A percentile compares a stretch with the other conserved stretches of the same genome.
These are phyloP conservation scores for Boletus sp. DNA, from an alignment of 1,284 basidiomycete genomes.

Conservation along the genomic window DNA sequence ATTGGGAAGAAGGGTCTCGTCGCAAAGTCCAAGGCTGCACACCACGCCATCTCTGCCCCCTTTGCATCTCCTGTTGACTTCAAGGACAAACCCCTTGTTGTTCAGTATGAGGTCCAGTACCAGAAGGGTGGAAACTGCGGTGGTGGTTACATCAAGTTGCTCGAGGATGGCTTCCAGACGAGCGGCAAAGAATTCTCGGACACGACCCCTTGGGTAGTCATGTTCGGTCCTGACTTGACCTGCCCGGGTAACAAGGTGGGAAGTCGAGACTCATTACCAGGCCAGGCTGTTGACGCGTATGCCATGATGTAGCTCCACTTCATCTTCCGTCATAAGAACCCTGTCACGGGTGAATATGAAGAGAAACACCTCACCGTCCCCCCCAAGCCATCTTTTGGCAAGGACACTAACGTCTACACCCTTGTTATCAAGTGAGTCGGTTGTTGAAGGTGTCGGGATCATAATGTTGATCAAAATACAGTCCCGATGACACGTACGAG, in stretches of 20 bases:
- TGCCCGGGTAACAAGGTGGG: conserved; percentile 81
- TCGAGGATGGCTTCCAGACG: conserved; percentile 89
- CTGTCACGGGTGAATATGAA: conserved; percentile 85
- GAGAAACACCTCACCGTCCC: conserved; percentile 92
- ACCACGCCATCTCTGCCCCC: conserved; percentile 96
- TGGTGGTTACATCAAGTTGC: conserved; percentile 97
- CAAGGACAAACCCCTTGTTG: conserved; percentile 84
- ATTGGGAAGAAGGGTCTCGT: conserved; percentile 87
- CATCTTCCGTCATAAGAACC: conserved; percentile 96
- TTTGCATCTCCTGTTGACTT: conserved; percentile 81
- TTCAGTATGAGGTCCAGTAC: conserved; percentile 99
- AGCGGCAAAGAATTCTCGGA: conserved; percentile 93
- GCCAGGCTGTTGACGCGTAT: conserved; percentile 5
- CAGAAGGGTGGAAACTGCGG: conserved; percentile 99
- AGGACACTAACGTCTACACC: conserved; percentile 89
- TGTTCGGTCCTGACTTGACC: conserved; percentile 90
- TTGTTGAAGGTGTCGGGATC: background rate
- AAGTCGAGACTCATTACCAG: background rate
- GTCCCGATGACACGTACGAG: conserved; percentile 93
- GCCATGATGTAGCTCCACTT: conserved; percentile 72
- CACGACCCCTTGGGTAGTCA: conserved; percentile 96
- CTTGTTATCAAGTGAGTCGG: conserved; percentile 80
- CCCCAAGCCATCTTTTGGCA: conserved; percentile 84
- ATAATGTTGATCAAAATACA: conserved; percentile 27
- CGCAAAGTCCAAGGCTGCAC: conserved; percentile 88